Conservation (phyloP, 1,139 yeast species). For the Scheffersomyces illinoinensis region DNA sequence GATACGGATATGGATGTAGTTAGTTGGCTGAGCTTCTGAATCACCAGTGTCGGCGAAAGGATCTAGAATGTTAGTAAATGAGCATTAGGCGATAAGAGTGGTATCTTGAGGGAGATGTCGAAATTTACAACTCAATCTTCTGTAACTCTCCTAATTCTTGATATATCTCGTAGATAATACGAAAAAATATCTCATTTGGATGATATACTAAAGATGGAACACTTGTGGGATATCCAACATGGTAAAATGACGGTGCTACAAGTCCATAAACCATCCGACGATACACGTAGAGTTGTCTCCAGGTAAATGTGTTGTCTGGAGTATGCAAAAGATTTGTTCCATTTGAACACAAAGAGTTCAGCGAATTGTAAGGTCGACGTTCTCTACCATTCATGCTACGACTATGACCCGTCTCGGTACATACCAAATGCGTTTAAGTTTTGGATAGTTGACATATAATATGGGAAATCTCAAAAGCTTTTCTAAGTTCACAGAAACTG, state of each 20-base stretch:
- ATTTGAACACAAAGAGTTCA: not conserved
- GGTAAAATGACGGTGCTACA: too few relatives aligned
- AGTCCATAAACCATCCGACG: too few relatives aligned
- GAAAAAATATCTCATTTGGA: not conserved
- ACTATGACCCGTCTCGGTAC: constrained; percentile 19
- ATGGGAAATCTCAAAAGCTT: not conserved
- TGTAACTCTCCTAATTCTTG: not conserved
- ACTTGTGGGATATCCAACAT: too few relatives aligned
- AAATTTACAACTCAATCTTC: not conserved
- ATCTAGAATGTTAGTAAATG: constrained; percentile 45
- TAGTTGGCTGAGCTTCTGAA: constrained; percentile 95
- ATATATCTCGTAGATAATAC: too few relatives aligned
- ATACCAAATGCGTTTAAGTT: constrained; percentile 91
- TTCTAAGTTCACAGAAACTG: not conserved
- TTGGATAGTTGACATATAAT: constrained; percentile 86
- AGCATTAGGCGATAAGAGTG: not conserved
- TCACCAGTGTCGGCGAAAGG: constrained; percentile 99
- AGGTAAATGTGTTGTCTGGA: too few relatives aligned
- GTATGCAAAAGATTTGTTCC: too few relatives aligned
- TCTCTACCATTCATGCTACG: not conserved
- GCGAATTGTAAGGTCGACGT: not conserved
- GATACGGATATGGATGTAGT: constrained; percentile 96
- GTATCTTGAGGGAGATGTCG: not conserved
- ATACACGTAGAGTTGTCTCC: too few relatives aligned
- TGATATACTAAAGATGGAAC: too few relatives aligned